Evolutionary conservation across 331 rosid species (phyloP), one percentile per base, ranked within the genome.

Genomic region (Quercus tomentella): DNA sequence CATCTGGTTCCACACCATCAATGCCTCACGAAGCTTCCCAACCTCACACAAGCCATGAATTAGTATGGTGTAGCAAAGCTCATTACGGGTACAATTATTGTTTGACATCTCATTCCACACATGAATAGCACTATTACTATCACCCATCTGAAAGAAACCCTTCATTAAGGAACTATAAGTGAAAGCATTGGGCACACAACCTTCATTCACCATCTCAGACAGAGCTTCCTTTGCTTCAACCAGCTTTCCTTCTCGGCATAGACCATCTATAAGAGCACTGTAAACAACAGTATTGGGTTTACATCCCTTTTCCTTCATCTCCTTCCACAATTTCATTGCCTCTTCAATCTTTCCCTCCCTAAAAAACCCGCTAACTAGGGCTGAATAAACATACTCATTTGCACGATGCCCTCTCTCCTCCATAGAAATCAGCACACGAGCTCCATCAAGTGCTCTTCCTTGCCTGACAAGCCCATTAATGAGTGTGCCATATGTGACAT

Each of bases 1-100:
- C 88, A 91, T 93, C 78, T 95, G 92, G 83, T 87, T 90, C 97
- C 97, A 93, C 74, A 89, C 84, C 91, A 88, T 92, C 89, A 91
- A 84, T 33, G 96, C 97, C 84, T 92, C 96, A 72, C 49, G 83
- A 74, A 92, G 79, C 84, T 88, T 89, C 84, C 96, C 97, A 72
- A 82, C 84, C 90, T 86, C 81, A 84, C 93, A 92, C 55, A 95
- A 73, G 52, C 98, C 98, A 79, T 91, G 74, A 81, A 95, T 88
- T 37, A 92, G 87, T 81, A 92, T 84, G 82, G 92, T 92, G 76
- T 89, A 93, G 84, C 92, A 92, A 72, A 89, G 87, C 85, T 89
- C 88, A 61, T 90, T 87, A 33, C 70, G 83, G 69, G 69, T 74
- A 77, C 74, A 78, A n/a, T 84, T 87, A 77, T 81, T 73, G 28